Base-by-base conservation (phyloP, 495 filamentous ascomycete genomes). In the Penicillium longicatenatum region DNA sequence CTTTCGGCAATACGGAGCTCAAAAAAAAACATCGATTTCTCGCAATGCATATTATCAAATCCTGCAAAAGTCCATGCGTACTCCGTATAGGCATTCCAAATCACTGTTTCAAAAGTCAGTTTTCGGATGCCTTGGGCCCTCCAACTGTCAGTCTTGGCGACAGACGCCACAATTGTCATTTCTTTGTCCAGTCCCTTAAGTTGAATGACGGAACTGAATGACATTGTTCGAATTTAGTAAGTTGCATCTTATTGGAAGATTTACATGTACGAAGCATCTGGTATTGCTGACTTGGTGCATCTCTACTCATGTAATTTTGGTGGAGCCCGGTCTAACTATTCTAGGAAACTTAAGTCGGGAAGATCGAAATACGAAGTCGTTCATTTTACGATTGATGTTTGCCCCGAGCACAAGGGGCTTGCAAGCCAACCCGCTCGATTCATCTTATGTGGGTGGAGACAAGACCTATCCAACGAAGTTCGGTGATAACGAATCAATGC, bases 301-400 rank as follows among this genome's bases (percentile, higher is more conserved):
- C 43, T 46, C 43, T 20, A 46, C 43, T 46, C 26, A 14, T 24
- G 20, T 12, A 7, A 46, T 8, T n/a, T 24, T 12, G 43, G 43
- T 16, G 43, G 43, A 46, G 3, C 43, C 43, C 11, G 19, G 43
- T 19, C 20, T 46, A 26, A 21, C 6, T 16, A 16, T 17, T 22
- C 20, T 46, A 1, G 22, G 19, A 22, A 11, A 14, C 11, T 3
- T 20, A 21, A 21, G 43, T 22, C 43, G 20, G 43, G 8, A 12
- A 46, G 43, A 24, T 24, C 43, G 43, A 46, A 46, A 46, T 46
- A 46, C 43, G 43, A 24, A 22, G 22, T 10, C 9, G 9, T 46
- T 24, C 37, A 39, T 17, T 39, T 16, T 39, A 39, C 37, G 37
- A n/a, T 17, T n/a, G 2, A n/a, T 0, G 4, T 39, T 39, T 16